A percentile compares a stretch with the other conserved stretches of the same genome.
phyloP scores from a whole-genome alignment of 2,329 filamentous ascomycete species.

The Mariannaea elegans region DNA sequence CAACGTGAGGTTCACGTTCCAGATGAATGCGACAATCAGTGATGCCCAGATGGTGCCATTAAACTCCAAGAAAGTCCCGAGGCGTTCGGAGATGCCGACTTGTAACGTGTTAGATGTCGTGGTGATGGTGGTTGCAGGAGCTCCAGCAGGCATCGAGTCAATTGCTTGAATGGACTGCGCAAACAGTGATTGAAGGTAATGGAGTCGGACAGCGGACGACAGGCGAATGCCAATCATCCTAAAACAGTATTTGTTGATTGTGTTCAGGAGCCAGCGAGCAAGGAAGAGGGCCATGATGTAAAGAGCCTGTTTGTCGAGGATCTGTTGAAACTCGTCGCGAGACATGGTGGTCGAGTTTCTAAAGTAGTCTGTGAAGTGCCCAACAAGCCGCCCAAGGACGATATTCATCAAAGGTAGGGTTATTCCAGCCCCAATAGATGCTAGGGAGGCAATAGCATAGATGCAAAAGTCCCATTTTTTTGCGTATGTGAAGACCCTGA shows the following conservation, averaged over 20 bases:
- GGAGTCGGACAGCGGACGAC: slow-evolving; percentile 59
- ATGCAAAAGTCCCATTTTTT: slow-evolving; percentile 43
- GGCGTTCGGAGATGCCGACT: slow-evolving; percentile 61
- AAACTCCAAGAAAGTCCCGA: slow-evolving; percentile 55
- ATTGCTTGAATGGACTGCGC: slow-evolving; percentile 58
- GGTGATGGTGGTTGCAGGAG: slow-evolving; percentile 62
- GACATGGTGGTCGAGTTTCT: slow-evolving; percentile 29
- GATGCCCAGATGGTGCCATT: slow-evolving; percentile 54
- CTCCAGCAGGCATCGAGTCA: slow-evolving; percentile 59
- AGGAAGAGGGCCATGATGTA: slow-evolving; percentile 39
- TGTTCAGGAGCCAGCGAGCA: slow-evolving; percentile 35
- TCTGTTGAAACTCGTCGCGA: slow-evolving; percentile 11
- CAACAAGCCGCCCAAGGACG: slow-evolving; percentile 45
- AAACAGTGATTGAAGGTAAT: slow-evolving; percentile 61
- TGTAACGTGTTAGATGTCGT: slow-evolving; percentile 62
- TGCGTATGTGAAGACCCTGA: slow-evolving; percentile 43
- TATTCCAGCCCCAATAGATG: slow-evolving; percentile 46
- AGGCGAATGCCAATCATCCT: slow-evolving; percentile 60
- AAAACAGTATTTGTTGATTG: slow-evolving; percentile 45
- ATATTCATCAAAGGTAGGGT: slow-evolving; percentile 50
- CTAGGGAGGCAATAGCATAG: slow-evolving; percentile 40
- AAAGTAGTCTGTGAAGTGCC: slow-evolving; percentile 41
- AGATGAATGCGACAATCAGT: slow-evolving; percentile 60
- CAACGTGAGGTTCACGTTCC: slow-evolving; percentile 61
- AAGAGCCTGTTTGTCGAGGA: slow-evolving; percentile 34